Percentiles rank a stretch among this genome's conserved stretches.
Conservation (phyloP, 192 early-diverging fungal species). For the Mortierella alpina region DNA sequence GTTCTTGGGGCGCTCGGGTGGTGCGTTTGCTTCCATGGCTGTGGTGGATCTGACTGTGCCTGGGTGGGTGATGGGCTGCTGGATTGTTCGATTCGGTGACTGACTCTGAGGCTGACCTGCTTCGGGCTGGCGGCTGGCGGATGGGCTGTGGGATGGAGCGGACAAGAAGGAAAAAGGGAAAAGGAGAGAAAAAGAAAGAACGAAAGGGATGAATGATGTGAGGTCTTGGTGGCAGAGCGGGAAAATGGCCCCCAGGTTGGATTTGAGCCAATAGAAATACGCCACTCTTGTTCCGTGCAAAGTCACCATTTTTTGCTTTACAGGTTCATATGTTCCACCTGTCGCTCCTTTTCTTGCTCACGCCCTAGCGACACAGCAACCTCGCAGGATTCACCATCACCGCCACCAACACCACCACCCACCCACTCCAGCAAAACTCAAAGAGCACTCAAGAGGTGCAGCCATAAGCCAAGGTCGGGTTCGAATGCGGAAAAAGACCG, state of each 20-base stretch:
- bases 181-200: not conserved
- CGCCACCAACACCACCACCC: not conserved
- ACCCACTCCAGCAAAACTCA: not conserved
- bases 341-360: not conserved
- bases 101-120: too few relatives aligned
- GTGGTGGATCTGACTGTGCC: not conserved
- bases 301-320: not conserved
- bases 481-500: not conserved
- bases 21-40: slow-evolving; percentile 39
- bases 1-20: slow-evolving; percentile 65
- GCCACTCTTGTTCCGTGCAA: slow-evolving; percentile 17
- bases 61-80: not conserved
- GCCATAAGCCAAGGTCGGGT: not conserved
- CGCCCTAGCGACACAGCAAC: too few relatives aligned
- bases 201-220: not conserved
- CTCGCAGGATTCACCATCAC: not conserved
- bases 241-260: not conserved
- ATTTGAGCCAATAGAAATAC: slow-evolving; percentile 32
- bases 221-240: not conserved
- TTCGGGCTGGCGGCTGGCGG: not conserved
- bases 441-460: not conserved
- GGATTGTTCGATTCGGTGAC: too few relatives aligned
- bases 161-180: slow-evolving; percentile 2
- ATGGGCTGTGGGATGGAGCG: not conserved
- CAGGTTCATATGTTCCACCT: not conserved